Evolutionary conservation across 2,329 filamentous ascomycete species (phyloP), one percentile per base, ranked within the genome.

Genomic region (Pseudocercospora musae): DNA sequence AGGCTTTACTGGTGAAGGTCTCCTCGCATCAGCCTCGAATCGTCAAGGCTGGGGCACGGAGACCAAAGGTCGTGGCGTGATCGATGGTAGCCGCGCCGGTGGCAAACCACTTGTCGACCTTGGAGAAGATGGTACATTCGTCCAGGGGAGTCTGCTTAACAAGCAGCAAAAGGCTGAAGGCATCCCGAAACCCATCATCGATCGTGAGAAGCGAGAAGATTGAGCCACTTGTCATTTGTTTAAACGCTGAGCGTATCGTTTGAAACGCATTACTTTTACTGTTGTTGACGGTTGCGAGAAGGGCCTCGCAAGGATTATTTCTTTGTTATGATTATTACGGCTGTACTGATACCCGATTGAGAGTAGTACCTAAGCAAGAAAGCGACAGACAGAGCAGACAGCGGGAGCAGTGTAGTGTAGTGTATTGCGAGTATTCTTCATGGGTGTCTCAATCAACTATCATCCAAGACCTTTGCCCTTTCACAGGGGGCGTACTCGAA

Each of bases 101-200:
- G 78, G 78, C 13, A 67, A 62, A 2, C 80, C 80, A 0, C 75
- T 82, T 76, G 63, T 82, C 8, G 76, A 81, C 65, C 66, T 80
- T 20, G 73, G 72, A 21, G 77, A 77, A 29, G 73, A 75, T 55
- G 75, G 75, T 42, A 69, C 74, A 64, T 83, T 82, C 66, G 78
- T 75, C 9, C 71, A 77, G 33, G 80, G 77, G 23, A 84, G 81
- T 67, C 74, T 84, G 58, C 76, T 83, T 13, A 79, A 81, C 54
- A 74, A 76, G 60, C 69, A 76, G 18, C 75, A 78, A 18, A 70
- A 71, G 61, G 66, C 69, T 58, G 70, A 71, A 55, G 65, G 69
- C n/a, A 69, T 63, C 2, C 58, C 71, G n/a, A 72, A 68, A 52
- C 76, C 74, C 11, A 67, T 77, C 11, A 75, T 80, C 58, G 78